phyloP scores from a whole-genome alignment of 345 rosid species.

The Arabis alpina region DNA sequence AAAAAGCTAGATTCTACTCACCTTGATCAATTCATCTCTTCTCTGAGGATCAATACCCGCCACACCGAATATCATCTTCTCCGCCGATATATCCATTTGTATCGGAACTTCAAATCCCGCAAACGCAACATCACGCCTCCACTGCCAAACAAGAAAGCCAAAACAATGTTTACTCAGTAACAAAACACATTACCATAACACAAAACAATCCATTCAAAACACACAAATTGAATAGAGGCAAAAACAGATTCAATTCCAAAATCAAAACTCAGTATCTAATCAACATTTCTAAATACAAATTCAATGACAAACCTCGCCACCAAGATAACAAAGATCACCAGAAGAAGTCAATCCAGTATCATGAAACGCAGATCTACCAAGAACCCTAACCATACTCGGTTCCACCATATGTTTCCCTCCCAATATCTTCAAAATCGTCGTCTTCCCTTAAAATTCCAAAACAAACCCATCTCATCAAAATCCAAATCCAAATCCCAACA shows the following conservation, averaged over 20 bases:
- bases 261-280: not conserved
- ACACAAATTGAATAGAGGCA: not conserved
- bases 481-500: not conserved
- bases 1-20: slow-evolving; percentile 23
- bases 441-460: slow-evolving; percentile 63
- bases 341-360: slow-evolving; percentile 84
- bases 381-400: slow-evolving; percentile 85
- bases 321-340: slow-evolving; percentile 93
- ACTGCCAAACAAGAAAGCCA: slow-evolving; percentile 49
- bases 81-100: slow-evolving; percentile 88
- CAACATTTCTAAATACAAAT: slow-evolving; percentile 9
- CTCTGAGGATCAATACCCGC: slow-evolving; percentile 84
- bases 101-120: slow-evolving; percentile 97
- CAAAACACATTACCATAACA: not conserved
- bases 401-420: slow-evolving; percentile 99
- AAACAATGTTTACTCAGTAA: not conserved
- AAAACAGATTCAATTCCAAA: not conserved
- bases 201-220: slow-evolving; percentile 1
- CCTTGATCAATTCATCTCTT: slow-evolving; percentile 88
- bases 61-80: slow-evolving; percentile 93
- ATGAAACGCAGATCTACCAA: slow-evolving; percentile 90
- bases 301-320: slow-evolving; percentile 66
- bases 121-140: slow-evolving; percentile 97
- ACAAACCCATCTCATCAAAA: not conserved
- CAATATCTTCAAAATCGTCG: slow-evolving; percentile 85